Evolutionary conservation across 1,139 yeast genomes (phyloP).

Genomic region (Magnusiomyces sp.): DNA sequence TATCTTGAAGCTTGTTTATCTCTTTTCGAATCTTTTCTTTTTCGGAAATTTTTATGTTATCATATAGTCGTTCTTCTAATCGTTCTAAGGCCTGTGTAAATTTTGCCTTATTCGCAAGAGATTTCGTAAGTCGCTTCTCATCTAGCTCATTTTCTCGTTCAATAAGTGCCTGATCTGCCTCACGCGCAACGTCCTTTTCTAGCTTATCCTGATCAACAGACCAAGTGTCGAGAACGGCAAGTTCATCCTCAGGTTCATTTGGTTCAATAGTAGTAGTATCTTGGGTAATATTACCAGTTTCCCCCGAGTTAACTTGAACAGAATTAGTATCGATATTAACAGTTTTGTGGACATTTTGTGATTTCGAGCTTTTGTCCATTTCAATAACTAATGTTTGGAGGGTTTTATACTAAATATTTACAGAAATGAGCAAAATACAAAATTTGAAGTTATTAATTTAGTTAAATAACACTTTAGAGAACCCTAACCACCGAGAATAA

Average conservation of each 20-base stretch:
- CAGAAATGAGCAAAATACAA: too few relatives aligned
- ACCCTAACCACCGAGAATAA: too few relatives aligned
- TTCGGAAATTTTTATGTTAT: conserved; percentile 57
- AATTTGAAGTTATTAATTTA: too few relatives aligned
- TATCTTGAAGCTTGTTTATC: conserved; percentile 42
- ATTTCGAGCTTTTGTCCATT: too few relatives aligned
- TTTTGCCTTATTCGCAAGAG: conserved; percentile 37
- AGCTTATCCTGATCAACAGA: conserved; percentile 62
- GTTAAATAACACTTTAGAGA: too few relatives aligned
- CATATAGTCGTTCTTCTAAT: conserved; percentile 42
- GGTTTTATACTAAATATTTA: too few relatives aligned
- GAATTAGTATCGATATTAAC: too few relatives aligned
- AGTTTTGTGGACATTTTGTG: too few relatives aligned
- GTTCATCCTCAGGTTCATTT: conserved; percentile 10
- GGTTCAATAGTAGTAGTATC: background rate
- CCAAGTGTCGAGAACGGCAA: conserved; percentile 28
- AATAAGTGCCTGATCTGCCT: conserved; percentile 55
- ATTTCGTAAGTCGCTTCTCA: conserved; percentile 59
- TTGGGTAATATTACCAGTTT: too few relatives aligned
- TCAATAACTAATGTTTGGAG: too few relatives aligned
- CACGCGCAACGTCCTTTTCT: conserved; percentile 58
- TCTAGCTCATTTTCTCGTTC: conserved; percentile 67
- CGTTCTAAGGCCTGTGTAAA: conserved; percentile 38
- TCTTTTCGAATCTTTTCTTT: conserved; percentile 49
- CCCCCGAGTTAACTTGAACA: too few relatives aligned